phyloP scores from a whole-genome alignment of 106 monocot genomes.

The Acorus calamus region DNA sequence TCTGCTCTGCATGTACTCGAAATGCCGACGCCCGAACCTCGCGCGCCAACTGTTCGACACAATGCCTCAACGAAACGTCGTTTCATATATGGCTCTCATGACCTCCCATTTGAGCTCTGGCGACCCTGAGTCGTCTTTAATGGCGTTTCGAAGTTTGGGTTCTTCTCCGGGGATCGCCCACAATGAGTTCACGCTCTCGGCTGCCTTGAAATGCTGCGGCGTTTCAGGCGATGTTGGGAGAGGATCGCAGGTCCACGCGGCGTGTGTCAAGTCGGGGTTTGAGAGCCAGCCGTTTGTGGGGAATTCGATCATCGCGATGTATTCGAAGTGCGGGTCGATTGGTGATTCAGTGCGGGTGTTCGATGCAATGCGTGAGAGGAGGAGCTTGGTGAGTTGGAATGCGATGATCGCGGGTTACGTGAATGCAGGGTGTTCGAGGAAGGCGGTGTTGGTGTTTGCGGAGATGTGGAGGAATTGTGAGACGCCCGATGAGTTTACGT shows the following conservation, averaged over 20 bases:
- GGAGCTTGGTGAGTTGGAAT: slow-evolving; percentile 31
- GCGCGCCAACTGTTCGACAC: no score
- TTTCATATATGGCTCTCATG: slow-evolving; percentile 41
- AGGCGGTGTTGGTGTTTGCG: slow-evolving; percentile 21
- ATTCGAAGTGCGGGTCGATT: slow-evolving; percentile 21
- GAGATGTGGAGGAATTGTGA: slow-evolving; percentile 20
- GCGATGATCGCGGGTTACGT: slow-evolving; percentile 36
- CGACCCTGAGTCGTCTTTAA: slow-evolving; percentile 8
- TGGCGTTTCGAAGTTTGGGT: slow-evolving; percentile 14
- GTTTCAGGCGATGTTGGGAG: slow-evolving; percentile 1
- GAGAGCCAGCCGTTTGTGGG: slow-evolving; percentile 30
- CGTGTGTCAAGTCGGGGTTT: slow-evolving; percentile 30
- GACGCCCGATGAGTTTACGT: slow-evolving; percentile 37
- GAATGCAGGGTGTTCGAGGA: slow-evolving; percentile 10
- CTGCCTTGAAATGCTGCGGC: slow-evolving; percentile 31
- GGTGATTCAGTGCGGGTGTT: slow-evolving; percentile 18
- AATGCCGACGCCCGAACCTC: slow-evolving; percentile 14
- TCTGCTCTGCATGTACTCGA: slow-evolving; percentile 31
- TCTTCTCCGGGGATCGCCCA: slow-evolving; percentile 12
- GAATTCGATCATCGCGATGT: slow-evolving; percentile 32
- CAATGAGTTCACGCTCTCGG: slow-evolving; percentile 45
- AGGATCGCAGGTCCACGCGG: slow-evolving; percentile 35
- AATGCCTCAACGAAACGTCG: no score
- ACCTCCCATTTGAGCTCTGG: slow-evolving; percentile 14
- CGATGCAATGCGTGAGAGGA: slow-evolving; percentile 19